These are phyloP conservation scores for Coemansia sp. DNA, from an alignment of 192 early-diverging fungal species.

Conservation along the genomic window DNA sequence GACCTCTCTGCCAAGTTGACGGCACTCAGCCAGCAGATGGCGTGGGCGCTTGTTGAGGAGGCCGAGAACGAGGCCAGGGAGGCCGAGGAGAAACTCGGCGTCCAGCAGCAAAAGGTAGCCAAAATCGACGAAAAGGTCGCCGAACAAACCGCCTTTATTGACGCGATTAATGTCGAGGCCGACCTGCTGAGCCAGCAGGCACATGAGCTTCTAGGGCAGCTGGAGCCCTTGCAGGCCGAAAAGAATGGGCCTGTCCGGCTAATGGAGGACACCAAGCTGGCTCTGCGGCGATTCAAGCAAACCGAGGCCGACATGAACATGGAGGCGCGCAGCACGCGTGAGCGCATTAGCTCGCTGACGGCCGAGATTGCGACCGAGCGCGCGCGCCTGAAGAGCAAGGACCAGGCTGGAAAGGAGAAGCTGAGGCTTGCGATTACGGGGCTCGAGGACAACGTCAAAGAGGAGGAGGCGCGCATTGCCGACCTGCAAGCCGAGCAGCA, in stretches of 20 bases:
- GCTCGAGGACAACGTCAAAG: constrained; percentile 27
- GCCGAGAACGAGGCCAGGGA: constrained; percentile 52
- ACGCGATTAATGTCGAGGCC: constrained; percentile 48
- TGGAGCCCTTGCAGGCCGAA: constrained; percentile 32
- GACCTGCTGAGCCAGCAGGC: constrained; percentile 32
- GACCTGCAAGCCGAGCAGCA: constrained; percentile 34
- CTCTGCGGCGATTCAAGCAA: constrained; percentile 34
- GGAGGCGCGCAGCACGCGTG: constrained; percentile 45
- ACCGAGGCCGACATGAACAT: constrained; percentile 50
- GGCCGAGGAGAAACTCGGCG: constrained; percentile 29
- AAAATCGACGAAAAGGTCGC: constrained; percentile 56
- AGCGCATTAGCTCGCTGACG: constrained; percentile 30
- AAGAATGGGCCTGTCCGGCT: constrained; percentile 9
- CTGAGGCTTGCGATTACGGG: constrained; percentile 10
- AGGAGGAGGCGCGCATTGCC: constrained; percentile 30
- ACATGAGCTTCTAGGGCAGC: constrained; percentile 12
- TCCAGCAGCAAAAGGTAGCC: constrained; percentile 18
- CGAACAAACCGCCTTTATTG: constrained; percentile 47
- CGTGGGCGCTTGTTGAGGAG: constrained; percentile 68
- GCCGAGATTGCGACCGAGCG: constrained; percentile 36
- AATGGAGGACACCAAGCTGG: constrained; percentile 16
- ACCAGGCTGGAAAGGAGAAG: constrained; percentile 29
- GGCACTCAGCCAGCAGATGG: constrained; percentile 64
- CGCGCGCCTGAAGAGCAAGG: constrained; percentile 31
- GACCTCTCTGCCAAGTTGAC: constrained; percentile 58